Percentiles rank a stretch among this genome's conserved stretches.
These are phyloP conservation scores for Saturnispora sekii DNA, from an alignment of 805 yeast genomes.

Conservation along the genomic window DNA sequence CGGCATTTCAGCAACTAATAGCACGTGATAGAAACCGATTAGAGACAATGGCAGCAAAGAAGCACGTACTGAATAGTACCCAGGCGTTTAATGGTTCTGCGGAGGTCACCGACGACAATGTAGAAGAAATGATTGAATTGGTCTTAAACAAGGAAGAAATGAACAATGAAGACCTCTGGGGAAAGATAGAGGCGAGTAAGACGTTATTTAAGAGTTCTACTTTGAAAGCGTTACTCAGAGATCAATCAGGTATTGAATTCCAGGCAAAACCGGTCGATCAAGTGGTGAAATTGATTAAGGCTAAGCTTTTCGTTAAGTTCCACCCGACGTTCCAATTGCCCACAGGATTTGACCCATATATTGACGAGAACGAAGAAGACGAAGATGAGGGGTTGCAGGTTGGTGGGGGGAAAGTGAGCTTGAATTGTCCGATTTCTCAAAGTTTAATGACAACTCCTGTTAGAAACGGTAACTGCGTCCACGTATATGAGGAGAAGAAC, in stretches of 20 bases:
- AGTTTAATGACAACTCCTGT: conserved; percentile 44
- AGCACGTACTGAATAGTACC: neutral
- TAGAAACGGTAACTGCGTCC: conserved; percentile 47
- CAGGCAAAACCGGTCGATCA: conserved; percentile 1
- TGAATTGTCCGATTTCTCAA: conserved; percentile 59
- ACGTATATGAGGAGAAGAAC: conserved; percentile 47
- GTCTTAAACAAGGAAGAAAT: neutral
- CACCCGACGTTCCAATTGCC: conserved; percentile 61
- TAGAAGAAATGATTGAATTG: conserved; percentile 1
- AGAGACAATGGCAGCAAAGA: conserved; percentile 4
- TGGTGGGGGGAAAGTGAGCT: conserved; percentile 61
- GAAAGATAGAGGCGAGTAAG: neutral
- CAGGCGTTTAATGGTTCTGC: neutral
- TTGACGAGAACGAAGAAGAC: conserved; percentile 24
- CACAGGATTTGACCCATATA: conserved; percentile 14
- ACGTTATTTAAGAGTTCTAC: neutral
- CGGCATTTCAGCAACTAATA: neutral
- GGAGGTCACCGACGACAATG: conserved; percentile 4
- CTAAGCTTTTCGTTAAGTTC: conserved; percentile 34
- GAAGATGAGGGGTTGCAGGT: conserved; percentile 52
- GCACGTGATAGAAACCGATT: neutral
- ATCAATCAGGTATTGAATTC: conserved; percentile 5
- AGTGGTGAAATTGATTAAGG: neutral
- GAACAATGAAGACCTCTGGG: neutral
- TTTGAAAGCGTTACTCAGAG: neutral